Evolutionary conservation across 495 filamentous ascomycete species (phyloP).

Genomic region (Hypoxylon intermedium): DNA sequence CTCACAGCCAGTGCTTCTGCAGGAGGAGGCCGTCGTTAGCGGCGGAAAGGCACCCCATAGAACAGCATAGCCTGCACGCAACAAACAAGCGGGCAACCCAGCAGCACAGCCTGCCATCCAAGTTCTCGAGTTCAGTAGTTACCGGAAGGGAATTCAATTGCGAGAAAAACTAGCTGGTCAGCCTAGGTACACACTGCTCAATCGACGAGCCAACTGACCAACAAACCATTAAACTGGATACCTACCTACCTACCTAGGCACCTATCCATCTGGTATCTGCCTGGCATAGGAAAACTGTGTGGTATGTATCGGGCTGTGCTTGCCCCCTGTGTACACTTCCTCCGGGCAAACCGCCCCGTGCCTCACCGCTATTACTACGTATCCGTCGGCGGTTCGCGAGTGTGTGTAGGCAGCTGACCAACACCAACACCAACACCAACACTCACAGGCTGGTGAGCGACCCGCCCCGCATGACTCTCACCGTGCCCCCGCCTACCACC

Average conservation of each 20-base stretch:
- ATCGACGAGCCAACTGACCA: neutral
- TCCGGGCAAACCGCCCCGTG: too few relatives aligned
- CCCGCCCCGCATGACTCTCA: conserved; percentile 34
- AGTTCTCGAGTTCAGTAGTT: too few relatives aligned
- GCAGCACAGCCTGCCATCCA: neutral
- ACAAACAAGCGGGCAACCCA: neutral
- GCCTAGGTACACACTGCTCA: neutral
- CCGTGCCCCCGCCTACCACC: conserved; percentile 13
- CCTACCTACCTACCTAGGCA: neutral
- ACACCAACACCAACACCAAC: neutral
- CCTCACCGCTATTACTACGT: too few relatives aligned
- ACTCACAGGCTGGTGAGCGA: conserved; percentile 24
- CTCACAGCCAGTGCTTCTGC: too few relatives aligned
- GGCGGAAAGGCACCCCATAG: too few relatives aligned
- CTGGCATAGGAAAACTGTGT: neutral
- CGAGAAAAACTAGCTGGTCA: neutral
- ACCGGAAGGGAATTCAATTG: neutral
- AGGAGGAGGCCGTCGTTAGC: too few relatives aligned
- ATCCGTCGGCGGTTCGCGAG: conserved; percentile 42
- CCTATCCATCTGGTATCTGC: neutral
- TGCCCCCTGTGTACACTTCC: neutral
- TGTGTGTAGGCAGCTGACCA: neutral
- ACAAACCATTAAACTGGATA: neutral
- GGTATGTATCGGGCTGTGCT: neutral
- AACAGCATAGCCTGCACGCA: neutral